Evolutionary conservation across 345 rosid species (phyloP).

Genomic region (Linum lewisii): DNA sequence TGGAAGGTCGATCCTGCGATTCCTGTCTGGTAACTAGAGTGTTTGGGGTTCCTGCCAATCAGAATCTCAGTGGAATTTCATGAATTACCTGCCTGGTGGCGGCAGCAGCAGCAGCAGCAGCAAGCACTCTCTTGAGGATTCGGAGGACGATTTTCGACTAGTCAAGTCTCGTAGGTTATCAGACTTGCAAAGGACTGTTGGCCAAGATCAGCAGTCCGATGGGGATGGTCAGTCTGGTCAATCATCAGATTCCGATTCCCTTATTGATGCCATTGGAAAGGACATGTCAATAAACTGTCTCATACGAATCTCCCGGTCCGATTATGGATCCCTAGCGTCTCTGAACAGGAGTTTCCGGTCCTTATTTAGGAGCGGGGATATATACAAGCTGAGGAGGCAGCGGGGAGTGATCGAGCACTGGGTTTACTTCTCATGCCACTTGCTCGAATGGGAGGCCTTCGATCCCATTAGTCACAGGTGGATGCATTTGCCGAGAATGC

Average conservation of each 20-base stretch:
- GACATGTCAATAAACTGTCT: slow-evolving; percentile 27
- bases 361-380: slow-evolving; percentile 28
- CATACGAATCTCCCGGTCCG: slow-evolving; percentile 31
- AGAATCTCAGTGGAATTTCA: slow-evolving; percentile 52
- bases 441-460: slow-evolving; percentile 40
- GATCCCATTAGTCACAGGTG: slow-evolving; percentile 30
- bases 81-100: slow-evolving; percentile 27
- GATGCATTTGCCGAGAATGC: slow-evolving; percentile 34
- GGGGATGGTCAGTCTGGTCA: slow-evolving; percentile 26
- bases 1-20: slow-evolving; percentile 54
- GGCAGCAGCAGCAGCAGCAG: slow-evolving; percentile 12
- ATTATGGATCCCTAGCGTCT: slow-evolving; percentile 26
- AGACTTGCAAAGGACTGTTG: slow-evolving; percentile 13
- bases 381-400: slow-evolving; percentile 25
- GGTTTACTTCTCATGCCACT: slow-evolving; percentile 32
- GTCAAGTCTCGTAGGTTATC: slow-evolving; percentile 25
- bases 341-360: slow-evolving; percentile 28
- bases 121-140: slow-evolving; percentile 40
- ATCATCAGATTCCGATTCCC: slow-evolving; percentile 28
- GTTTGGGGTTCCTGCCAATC: slow-evolving; percentile 59
- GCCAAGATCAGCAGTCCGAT: slow-evolving; percentile 6
- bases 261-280: slow-evolving; percentile 27
- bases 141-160: slow-evolving; percentile 26
- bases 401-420: slow-evolving; percentile 36
- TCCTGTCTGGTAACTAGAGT: slow-evolving; percentile 44